Evolutionary conservation across 108 stramenopile genomes (phyloP), one percentile per base, ranked within the genome.

Genomic region (Nannochloropsis gaditana): DNA sequence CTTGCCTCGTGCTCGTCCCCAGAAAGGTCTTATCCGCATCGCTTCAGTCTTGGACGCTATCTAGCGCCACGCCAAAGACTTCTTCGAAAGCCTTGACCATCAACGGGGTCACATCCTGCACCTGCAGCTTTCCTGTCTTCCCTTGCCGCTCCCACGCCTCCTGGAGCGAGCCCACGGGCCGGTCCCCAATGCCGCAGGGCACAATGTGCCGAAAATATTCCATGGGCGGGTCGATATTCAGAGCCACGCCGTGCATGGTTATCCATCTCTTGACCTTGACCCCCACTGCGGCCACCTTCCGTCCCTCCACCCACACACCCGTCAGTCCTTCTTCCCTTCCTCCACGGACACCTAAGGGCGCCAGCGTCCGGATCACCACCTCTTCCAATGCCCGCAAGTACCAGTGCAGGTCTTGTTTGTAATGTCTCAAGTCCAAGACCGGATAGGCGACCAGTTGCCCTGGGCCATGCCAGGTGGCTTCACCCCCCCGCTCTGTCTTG

Each of bases 401-500:
- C 97, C 98, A 97, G 87, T 97, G 98, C 79, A 97, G 89, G 92
- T 99, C 98, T 89, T 96, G 92, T 43, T 91, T 93, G 90, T 96
- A 95, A 6, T 91, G 84, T 79, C 94, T 86, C 84, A 99, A 92
- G 88, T 97, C 94, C 41, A 99, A 84, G 44, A 99, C 92, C 11
- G 96, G 98, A 92, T 99, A 99, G 19, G 94, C 92, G 3, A 94
- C 93, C 21, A 99, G 85, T 89, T 99, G 98, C 15, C 97, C 98
- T 11, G 98, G 98, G 10, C 98, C 97, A 90, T 99, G 98, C 83
- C 94, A 99, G 5, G 98, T 99, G 11, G 98, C 96, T 84, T 98
- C 96, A 9, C 98, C 98, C 11, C 98, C 98, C 83, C 98, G 90
- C 85, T 98, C 96, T 83, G 95, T 95, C 42, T 95, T 92, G 45